These are phyloP conservation scores for Hibiscus tridactylites DNA, from an alignment of 345 rosid genomes.

Conservation along the genomic window DNA sequence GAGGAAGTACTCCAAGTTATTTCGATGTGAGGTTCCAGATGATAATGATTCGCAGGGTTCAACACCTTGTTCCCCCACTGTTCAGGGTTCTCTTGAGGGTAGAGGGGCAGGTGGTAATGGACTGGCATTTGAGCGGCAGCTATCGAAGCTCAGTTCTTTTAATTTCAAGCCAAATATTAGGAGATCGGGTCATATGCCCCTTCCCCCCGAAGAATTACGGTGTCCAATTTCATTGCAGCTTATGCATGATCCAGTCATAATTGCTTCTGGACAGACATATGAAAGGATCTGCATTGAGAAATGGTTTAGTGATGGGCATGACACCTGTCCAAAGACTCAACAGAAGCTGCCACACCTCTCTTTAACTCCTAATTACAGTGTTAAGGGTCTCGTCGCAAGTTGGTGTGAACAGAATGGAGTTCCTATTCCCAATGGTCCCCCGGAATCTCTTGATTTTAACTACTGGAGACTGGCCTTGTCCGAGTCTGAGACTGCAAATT, in stretches of 20 bases:
- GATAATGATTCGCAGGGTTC: constrained; percentile 93
- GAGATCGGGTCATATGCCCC: constrained; percentile 59
- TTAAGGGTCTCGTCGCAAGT: constrained; percentile 85
- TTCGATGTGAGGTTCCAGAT: constrained; percentile 74
- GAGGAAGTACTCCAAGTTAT: constrained; percentile 90
- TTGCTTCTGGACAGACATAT: constrained; percentile 97
- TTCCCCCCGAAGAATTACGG: constrained; percentile 94
- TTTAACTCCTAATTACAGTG: constrained; percentile 96
- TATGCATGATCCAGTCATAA: constrained; percentile 94
- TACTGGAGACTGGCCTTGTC: constrained; percentile 82
- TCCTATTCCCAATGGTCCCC: constrained; percentile 64
- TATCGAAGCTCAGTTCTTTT: constrained; percentile 72
- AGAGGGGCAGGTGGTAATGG: constrained; percentile 29
- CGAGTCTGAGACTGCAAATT: constrained; percentile 57
- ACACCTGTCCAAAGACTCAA: constrained; percentile 89
- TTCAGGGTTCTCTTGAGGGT: constrained; percentile 46
- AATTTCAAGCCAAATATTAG: constrained; percentile 47
- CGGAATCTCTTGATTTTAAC: constrained; percentile 84
- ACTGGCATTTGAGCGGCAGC: constrained; percentile 67
- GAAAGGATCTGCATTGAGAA: constrained; percentile 94
- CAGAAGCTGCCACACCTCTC: constrained; percentile 75
- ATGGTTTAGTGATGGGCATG: constrained; percentile 92
- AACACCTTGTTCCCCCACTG: constrained; percentile 80
- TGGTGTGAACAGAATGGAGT: constrained; percentile 96
- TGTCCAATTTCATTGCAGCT: constrained; percentile 96